A percentile compares a stretch with the other conserved stretches of the same genome.
Evolutionary conservation across 176 grass and related monocot species (phyloP).

Genomic region (Guadua angustifolia): DNA sequence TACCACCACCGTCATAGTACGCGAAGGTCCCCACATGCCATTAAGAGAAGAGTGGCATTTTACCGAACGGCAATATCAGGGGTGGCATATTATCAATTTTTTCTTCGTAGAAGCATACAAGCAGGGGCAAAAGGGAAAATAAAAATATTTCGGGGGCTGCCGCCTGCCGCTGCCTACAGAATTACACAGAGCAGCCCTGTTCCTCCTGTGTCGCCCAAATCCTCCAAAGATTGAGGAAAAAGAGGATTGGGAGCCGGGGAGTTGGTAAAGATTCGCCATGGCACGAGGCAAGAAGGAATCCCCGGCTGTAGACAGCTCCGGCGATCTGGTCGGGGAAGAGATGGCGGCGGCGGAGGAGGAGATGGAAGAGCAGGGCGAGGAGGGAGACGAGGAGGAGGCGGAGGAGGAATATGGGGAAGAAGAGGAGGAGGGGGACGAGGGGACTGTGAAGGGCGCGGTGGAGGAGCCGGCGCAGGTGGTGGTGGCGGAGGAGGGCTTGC

Average conservation of each 20-base stretch:
- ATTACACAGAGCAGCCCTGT: neutral
- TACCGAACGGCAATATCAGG: no score
- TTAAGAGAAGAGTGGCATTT: no score
- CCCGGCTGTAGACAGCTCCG: neutral
- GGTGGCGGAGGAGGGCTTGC: neutral
- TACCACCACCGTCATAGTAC: no score
- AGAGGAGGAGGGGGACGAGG: conserved; percentile 22
- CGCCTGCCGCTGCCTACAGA: neutral
- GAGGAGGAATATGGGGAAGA: neutral
- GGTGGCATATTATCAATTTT: no score
- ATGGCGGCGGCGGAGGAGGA: conserved; percentile 30
- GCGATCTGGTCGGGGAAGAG: neutral
- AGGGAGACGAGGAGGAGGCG: conserved; percentile 16
- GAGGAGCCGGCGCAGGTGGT: neutral
- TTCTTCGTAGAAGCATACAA: neutral
- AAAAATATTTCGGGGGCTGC: neutral
- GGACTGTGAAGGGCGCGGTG: neutral
- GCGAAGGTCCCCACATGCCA: no score
- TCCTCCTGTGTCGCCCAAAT: conserved; percentile 30
- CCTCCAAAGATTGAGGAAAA: neutral
- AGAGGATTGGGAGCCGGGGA: neutral
- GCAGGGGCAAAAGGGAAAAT: neutral
- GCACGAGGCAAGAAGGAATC: conserved; percentile 39
- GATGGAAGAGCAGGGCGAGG: neutral
- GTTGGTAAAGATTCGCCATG: conserved; percentile 27